Percentiles rank a stretch among this genome's conserved stretches.
These are phyloP conservation scores for Prunus kanzakura DNA, from an alignment of 306 rosid genomes.

Conservation along the genomic window DNA sequence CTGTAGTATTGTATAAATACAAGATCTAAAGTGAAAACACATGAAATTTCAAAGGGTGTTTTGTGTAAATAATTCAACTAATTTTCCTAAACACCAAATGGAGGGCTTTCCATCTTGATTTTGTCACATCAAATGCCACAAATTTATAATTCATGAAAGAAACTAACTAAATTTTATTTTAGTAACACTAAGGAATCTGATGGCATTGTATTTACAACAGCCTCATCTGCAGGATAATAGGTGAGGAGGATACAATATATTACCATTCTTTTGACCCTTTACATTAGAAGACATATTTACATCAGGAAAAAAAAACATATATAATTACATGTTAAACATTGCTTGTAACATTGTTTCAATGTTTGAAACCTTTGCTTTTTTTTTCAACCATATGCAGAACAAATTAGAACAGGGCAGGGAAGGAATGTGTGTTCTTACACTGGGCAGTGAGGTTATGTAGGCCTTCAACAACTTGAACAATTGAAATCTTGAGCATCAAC, in stretches of 20 bases:
- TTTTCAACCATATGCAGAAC: neutral
- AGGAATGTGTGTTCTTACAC: neutral
- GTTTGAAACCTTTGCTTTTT: neutral
- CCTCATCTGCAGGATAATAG: too few species aligned
- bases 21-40: neutral
- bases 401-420: constrained; percentile 5
- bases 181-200: neutral
- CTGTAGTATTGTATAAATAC: too few species aligned
- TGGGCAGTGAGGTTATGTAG: neutral
- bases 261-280: neutral
- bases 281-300: constrained; percentile 1
- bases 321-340: constrained; percentile 8
- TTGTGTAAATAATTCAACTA: neutral
- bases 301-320: neutral
- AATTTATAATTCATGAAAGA: neutral
- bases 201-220: too few species aligned
- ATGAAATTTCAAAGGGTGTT: neutral
- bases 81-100: neutral
- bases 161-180: neutral
- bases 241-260: too few species aligned
- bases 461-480: constrained; percentile 51
- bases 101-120: neutral
- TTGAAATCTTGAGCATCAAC: constrained; percentile 35
- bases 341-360: neutral
- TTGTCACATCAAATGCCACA: neutral